Conservation (phyloP, 148 eudicot species). For the Camellia granthamiana region DNA sequence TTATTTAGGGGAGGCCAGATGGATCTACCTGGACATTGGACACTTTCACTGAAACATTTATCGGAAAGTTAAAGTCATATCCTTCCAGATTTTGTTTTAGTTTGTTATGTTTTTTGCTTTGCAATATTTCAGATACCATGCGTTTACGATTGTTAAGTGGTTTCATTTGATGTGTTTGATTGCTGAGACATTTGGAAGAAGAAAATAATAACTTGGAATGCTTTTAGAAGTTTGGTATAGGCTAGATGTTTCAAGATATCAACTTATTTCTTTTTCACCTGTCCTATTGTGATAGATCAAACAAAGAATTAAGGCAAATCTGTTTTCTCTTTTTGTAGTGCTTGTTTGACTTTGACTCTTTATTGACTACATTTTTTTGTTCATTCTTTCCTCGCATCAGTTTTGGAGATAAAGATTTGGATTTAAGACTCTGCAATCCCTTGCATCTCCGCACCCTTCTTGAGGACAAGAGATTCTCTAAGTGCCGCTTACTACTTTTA, state of each 20-base stretch:
- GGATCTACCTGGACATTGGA: slow-evolving; percentile 73
- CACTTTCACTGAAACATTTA: slow-evolving; percentile 56
- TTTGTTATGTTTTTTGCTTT: not conserved
- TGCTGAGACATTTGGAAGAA: not conserved
- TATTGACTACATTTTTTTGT: not conserved
- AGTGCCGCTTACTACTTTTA: slow-evolving; percentile 69
- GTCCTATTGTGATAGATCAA: not conserved
- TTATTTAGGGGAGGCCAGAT: slow-evolving; percentile 38
- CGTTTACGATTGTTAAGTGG: not conserved
- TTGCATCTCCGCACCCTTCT: slow-evolving; percentile 83
- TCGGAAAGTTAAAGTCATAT: slow-evolving; percentile 72
- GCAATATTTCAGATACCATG: too few species aligned
- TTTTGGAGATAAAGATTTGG: slow-evolving; percentile 93
- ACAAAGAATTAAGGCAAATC: not conserved
- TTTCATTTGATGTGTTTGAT: not conserved
- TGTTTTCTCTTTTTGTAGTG: not conserved
- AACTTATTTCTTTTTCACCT: not conserved
- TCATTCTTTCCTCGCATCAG: slow-evolving; percentile 30
- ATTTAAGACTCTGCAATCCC: slow-evolving; percentile 82
- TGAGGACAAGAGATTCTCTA: slow-evolving; percentile 78
- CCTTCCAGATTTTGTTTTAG: slow-evolving; percentile 41
- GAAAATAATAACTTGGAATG: not conserved
- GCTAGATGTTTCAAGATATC: not conserved
- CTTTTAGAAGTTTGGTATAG: not conserved
- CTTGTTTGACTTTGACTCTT: not conserved